Conservation (phyloP, 164 flowering plant species). For the Chimonanthus praecox region DNA sequence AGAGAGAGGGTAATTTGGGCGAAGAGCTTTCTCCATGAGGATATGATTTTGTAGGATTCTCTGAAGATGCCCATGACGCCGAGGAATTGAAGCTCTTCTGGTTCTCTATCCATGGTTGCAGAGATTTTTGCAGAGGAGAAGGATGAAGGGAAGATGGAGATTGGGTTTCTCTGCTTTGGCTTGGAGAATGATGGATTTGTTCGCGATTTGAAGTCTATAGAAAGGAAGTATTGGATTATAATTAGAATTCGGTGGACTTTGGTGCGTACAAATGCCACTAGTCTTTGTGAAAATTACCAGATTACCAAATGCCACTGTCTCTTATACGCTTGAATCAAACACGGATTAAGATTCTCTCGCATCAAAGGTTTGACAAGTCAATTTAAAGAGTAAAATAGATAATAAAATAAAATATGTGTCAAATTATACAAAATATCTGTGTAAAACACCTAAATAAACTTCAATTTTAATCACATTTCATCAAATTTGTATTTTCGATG, state of each 20-base stretch:
- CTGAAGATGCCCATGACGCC: constrained; percentile 34
- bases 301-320: no score
- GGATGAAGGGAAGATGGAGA: background rate
- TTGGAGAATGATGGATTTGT: background rate
- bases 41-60: constrained; percentile 38
- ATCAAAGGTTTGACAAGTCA: no score
- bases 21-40: constrained; percentile 41
- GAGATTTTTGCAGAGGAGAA: background rate
- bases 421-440: no score
- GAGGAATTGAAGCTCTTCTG: constrained; percentile 42
- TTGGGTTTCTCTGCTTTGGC: background rate
- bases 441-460: no score
- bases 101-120: constrained; percentile 37
- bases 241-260: background rate
- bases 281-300: background rate
- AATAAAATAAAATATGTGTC: no score
- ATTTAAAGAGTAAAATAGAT: no score
- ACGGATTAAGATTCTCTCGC: no score
- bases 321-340: no score
- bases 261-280: background rate
- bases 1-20: constrained; percentile 43
- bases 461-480: background rate
- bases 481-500: no score
- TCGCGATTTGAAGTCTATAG: background rate
- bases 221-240: background rate